Conservation (phyloP, 768 basidiomycete genomes). For the Strobilomyces dryophilus region DNA sequence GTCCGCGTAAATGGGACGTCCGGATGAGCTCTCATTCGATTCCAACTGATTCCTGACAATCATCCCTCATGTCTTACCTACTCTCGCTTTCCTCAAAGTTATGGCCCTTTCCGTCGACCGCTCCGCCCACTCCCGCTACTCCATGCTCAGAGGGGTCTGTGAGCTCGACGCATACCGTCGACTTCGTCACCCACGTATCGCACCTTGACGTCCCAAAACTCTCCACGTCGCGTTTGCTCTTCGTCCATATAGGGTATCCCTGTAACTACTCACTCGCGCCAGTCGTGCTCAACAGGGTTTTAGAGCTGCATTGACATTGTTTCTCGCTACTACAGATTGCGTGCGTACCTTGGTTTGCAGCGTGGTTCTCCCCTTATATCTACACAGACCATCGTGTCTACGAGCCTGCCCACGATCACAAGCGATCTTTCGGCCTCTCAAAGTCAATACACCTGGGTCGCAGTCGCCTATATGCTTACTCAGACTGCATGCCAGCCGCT, state of each 20-base stretch:
- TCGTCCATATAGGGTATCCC: conserved; percentile 65
- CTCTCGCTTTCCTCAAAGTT: conserved; percentile 5
- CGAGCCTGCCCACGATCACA: conserved; percentile 76
- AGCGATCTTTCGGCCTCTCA: conserved; percentile 63
- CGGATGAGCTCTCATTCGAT: conserved; percentile 4
- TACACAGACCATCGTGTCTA: conserved; percentile 68
- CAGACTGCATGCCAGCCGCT: conserved; percentile 84
- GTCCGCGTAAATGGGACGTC: conserved; percentile 25
- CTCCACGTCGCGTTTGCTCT: conserved; percentile 54
- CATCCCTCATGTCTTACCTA: conserved; percentile 18
- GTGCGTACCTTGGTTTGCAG: conserved; percentile 39
- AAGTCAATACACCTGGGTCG: conserved; percentile 82
- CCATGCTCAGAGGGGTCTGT: conserved; percentile 20
- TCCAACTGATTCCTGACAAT: conserved; percentile 2
- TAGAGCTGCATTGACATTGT: conserved; percentile 76
- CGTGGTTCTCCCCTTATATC: conserved; percentile 5
- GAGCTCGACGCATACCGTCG: conserved; percentile 13
- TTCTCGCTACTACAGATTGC: conserved; percentile 83
- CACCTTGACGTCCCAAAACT: conserved; percentile 26
- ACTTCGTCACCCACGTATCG: conserved; percentile 24
- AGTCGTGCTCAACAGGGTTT: conserved; percentile 11
- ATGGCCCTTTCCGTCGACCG: not conserved
- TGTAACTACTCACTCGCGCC: not conserved
- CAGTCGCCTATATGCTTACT: conserved; percentile 79
- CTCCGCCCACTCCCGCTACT: conserved; percentile 4